These are phyloP conservation scores for Rhodofomes roseus DNA, from an alignment of 1,284 basidiomycete genomes.

Conservation along the genomic window DNA sequence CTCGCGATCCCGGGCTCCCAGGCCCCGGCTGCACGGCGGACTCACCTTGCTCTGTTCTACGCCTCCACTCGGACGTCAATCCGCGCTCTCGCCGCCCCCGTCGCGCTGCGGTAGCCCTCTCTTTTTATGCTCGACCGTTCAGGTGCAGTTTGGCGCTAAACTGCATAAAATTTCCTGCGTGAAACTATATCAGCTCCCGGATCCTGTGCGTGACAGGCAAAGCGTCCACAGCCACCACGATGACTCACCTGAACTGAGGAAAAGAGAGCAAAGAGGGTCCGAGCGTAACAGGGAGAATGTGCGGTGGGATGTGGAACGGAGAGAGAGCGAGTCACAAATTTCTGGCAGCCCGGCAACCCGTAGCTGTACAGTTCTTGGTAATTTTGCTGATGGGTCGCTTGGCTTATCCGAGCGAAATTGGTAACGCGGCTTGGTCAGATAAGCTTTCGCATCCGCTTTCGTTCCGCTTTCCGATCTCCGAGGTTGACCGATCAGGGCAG, in stretches of 20 bases:
- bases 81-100: slow-evolving; percentile 1
- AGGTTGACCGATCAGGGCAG: background rate
- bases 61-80: background rate
- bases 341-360: background rate
- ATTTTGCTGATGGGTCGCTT: background rate
- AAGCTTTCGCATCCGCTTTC: background rate
- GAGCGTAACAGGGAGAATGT: slow-evolving; percentile 3
- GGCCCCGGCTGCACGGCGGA: background rate
- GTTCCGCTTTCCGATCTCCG: background rate
- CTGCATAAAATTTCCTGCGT: slow-evolving; percentile 16
- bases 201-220: background rate
- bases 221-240: background rate
- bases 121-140: slow-evolving; percentile 5
- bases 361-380: slow-evolving; percentile 6
- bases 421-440: background rate
- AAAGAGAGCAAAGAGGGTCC: slow-evolving; percentile 3
- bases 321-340: background rate
- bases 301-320: background rate
- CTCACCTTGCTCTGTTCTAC: background rate
- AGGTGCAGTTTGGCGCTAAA: slow-evolving; percentile 18
- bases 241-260: background rate
- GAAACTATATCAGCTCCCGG: background rate
- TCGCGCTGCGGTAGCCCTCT: slow-evolving; percentile 3
- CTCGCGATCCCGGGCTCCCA: background rate
- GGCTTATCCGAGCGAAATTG: background rate